Percentiles rank a stretch among this genome's conserved stretches.
phyloP scores from a whole-genome alignment of 2,329 filamentous ascomycete species.

The Monilinia aucupariae region DNA sequence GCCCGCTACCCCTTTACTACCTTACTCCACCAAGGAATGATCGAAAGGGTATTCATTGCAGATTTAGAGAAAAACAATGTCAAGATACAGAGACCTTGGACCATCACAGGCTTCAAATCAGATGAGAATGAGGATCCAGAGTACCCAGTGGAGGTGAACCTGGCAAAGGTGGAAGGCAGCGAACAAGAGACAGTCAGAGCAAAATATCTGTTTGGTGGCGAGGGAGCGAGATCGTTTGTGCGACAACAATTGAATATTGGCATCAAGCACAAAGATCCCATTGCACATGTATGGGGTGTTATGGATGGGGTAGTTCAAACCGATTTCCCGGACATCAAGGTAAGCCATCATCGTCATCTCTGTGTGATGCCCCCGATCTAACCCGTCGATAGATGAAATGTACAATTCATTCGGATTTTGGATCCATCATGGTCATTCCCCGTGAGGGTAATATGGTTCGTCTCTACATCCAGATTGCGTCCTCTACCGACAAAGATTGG shows the following conservation, averaged over 20 bases:
- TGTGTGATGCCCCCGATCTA: slow-evolving; percentile 42
- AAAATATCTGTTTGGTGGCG: slow-evolving; percentile 67
- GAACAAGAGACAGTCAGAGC: slow-evolving; percentile 62
- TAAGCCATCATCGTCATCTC: slow-evolving; percentile 47
- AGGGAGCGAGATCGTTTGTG: slow-evolving; percentile 63
- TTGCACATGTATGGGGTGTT: slow-evolving; percentile 68
- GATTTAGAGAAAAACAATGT: slow-evolving; percentile 59
- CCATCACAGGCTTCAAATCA: slow-evolving; percentile 55
- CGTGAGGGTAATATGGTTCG: slow-evolving; percentile 64
- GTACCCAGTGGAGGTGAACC: slow-evolving; percentile 74
- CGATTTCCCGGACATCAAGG: slow-evolving; percentile 72
- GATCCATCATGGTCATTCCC: slow-evolving; percentile 76
- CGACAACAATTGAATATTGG: slow-evolving; percentile 62
- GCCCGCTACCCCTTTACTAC: slow-evolving; percentile 67
- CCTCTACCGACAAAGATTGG: slow-evolving; percentile 56
- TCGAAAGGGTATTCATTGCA: slow-evolving; percentile 63
- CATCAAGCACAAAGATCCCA: slow-evolving; percentile 65
- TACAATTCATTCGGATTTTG: slow-evolving; percentile 67
- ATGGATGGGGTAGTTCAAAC: slow-evolving; percentile 69
- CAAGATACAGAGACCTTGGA: slow-evolving; percentile 59
- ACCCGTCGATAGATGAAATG: slow-evolving; percentile 55
- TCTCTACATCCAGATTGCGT: slow-evolving; percentile 63
- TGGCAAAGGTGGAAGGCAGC: slow-evolving; percentile 72
- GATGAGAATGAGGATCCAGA: slow-evolving; percentile 51
- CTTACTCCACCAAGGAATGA: slow-evolving; percentile 64